Base-by-base conservation (phyloP, 2,329 filamentous ascomycete species). In the Talaromyces sp. region DNA sequence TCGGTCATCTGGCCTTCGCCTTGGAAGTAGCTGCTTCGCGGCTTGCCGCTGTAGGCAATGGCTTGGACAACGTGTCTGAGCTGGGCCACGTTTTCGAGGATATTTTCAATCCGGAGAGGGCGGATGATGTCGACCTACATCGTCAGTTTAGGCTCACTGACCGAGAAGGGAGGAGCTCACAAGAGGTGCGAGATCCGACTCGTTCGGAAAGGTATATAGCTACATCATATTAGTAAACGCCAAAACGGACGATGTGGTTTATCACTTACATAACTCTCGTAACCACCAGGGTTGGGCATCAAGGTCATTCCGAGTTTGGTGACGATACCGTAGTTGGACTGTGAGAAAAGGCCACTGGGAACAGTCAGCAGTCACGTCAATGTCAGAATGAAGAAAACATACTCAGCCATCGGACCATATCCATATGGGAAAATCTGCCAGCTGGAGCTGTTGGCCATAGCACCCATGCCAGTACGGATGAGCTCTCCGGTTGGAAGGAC, bases 81-180 rank as follows among this genome's bases (percentile, higher is more conserved):
- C 14, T 67, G 65, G 5, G 75, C 74, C 18, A 74, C 74, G 63
- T 78, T 77, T 64, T 78, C 75, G 54, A 80, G 70, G 46, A 67
- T 66, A 23, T 65, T 71, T 2, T 64, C 48, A 28, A 54, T 54
- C 35, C 48, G 16, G 28, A 54, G 48, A 35, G 48, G 66, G 11
- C 71, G 66, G 25, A 3, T 78, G 72, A 8, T 82, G 73, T 2
- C 80, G 80, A 1, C 81, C 75, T 64, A 83, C 81, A 23, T 28
- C 35, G 8, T 58, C 52, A 50, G 48, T 60, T 9, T 52, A 5
- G 21, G 5, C 21, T 25, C n/a, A n/a, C 11, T 33, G 31, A n/a
- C n/a, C 6, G 9, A 42, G 3, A 16, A 7, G 12, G 7, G 14
- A 23, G 28, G 28, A 18, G 52, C 63, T 25, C n/a, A 64, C 63